phyloP scores from a whole-genome alignment of 768 basidiomycete species.

The Russula compacta region DNA sequence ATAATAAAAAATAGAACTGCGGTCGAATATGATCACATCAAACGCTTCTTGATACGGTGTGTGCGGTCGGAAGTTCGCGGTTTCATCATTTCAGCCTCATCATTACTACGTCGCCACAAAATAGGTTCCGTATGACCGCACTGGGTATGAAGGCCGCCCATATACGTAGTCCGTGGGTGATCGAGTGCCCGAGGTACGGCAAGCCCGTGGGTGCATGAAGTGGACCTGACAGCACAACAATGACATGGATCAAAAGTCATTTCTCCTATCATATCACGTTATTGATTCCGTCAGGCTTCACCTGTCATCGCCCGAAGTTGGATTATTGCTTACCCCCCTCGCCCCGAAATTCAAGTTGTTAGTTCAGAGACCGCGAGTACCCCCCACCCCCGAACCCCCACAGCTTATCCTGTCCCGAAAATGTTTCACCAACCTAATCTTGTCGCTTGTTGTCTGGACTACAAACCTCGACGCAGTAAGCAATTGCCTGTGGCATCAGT shows the following conservation, averaged over 20 bases:
- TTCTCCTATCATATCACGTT: neutral
- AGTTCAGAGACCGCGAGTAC: neutral
- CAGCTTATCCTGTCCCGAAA: neutral
- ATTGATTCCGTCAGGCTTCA: neutral
- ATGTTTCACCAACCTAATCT: neutral
- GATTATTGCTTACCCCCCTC: neutral
- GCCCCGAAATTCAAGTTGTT: neutral
- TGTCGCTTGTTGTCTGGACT: neutral
- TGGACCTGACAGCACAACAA: neutral
- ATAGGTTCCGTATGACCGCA: neutral
- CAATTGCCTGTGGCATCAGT: neutral
- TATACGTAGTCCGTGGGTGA: neutral
- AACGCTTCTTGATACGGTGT: neutral
- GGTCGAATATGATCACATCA: neutral
- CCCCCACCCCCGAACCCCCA: neutral
- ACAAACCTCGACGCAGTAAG: neutral
- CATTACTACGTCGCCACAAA: neutral
- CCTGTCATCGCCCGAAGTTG: neutral
- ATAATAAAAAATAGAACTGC: neutral
- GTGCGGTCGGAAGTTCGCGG: neutral
- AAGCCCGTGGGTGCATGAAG: neutral
- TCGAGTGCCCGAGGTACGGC: neutral
- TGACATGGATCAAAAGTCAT: neutral
- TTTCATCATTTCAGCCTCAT: neutral
- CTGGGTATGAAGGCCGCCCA: neutral